phyloP scores from a whole-genome alignment of 495 filamentous ascomycete genomes.

The Hyaloscypha variabilis region DNA sequence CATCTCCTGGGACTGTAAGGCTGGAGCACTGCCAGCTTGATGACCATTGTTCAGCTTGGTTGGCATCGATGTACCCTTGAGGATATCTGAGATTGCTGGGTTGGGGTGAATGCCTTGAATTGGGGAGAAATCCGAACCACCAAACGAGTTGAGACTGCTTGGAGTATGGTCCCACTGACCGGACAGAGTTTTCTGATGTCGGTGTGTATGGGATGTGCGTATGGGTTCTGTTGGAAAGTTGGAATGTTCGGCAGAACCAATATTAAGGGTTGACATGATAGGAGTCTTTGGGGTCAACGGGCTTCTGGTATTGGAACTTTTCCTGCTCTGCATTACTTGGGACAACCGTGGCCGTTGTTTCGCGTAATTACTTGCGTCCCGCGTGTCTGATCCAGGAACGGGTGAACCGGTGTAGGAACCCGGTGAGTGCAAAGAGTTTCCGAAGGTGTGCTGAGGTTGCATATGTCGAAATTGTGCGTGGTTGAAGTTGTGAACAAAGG shows the following conservation, averaged over 20 bases:
- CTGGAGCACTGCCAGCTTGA: constrained; percentile 47
- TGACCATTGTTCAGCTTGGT: constrained; percentile 49
- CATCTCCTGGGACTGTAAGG: constrained; percentile 77
- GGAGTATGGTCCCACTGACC: constrained; percentile 78
- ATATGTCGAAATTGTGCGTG: constrained; percentile 70
- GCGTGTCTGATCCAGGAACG: constrained; percentile 51
- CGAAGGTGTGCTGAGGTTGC: constrained; percentile 57
- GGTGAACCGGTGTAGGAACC: constrained; percentile 53
- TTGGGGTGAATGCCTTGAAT: constrained; percentile 43
- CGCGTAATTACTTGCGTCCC: constrained; percentile 50
- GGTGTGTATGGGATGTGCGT: constrained; percentile 53
- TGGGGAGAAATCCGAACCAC: constrained; percentile 82
- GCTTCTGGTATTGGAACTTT: constrained; percentile 66
- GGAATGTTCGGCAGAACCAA: constrained; percentile 35
- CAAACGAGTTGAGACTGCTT: constrained; percentile 76
- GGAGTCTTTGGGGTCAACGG: constrained; percentile 79
- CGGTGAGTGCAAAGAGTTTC: constrained; percentile 52
- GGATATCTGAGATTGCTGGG: constrained; percentile 51
- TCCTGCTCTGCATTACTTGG: constrained; percentile 67
- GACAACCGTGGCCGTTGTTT: constrained; percentile 61
- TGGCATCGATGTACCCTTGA: constrained; percentile 57
- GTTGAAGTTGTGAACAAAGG: constrained; percentile 77
- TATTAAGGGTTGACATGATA: constrained; percentile 26
- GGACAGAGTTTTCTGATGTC: constrained; percentile 81
- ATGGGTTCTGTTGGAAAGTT: constrained; percentile 75